phyloP scores from a whole-genome alignment of 768 basidiomycete species.

The Lyophyllum semitale region DNA sequence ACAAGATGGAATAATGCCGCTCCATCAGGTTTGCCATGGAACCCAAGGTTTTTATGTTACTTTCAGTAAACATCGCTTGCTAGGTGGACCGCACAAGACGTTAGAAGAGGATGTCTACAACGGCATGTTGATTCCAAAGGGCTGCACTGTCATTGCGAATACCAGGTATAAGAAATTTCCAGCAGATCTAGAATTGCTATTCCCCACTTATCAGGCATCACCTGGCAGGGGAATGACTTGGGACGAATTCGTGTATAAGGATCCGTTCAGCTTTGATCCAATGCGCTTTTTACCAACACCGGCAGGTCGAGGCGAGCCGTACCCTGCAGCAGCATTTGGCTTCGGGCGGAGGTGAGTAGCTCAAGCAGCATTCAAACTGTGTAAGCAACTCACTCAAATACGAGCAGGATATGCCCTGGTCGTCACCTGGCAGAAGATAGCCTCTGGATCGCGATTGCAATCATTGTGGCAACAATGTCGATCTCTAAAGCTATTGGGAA shows the following conservation, averaged over 20 bases:
- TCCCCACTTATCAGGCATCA: too few species aligned
- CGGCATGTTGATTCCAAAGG: slow-evolving; percentile 17
- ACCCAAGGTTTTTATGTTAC: background rate
- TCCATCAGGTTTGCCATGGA: background rate
- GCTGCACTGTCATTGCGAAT: slow-evolving; percentile 13
- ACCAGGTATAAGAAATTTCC: background rate
- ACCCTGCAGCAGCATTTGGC: background rate
- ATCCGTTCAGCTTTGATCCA: slow-evolving; percentile 5
- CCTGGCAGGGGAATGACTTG: slow-evolving; percentile 10
- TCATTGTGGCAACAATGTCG: background rate
- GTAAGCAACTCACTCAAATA: background rate
- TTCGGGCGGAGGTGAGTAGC: background rate
- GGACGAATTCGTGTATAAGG: slow-evolving; percentile 11
- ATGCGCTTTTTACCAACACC: background rate
- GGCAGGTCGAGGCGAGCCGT: background rate
- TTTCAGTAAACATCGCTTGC: background rate
- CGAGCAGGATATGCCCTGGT: slow-evolving; percentile 1
- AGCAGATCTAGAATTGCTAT: background rate
- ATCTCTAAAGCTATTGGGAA: slow-evolving; percentile 4
- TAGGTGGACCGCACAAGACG: slow-evolving; percentile 9
- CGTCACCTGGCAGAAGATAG: background rate
- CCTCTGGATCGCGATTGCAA: background rate
- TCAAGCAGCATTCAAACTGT: background rate
- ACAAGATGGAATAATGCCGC: background rate
- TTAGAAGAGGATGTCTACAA: slow-evolving; percentile 18